These are phyloP conservation scores for Mycosphaerella sp. DNA, from an alignment of 2,329 filamentous ascomycete genomes.

Conservation along the genomic window DNA sequence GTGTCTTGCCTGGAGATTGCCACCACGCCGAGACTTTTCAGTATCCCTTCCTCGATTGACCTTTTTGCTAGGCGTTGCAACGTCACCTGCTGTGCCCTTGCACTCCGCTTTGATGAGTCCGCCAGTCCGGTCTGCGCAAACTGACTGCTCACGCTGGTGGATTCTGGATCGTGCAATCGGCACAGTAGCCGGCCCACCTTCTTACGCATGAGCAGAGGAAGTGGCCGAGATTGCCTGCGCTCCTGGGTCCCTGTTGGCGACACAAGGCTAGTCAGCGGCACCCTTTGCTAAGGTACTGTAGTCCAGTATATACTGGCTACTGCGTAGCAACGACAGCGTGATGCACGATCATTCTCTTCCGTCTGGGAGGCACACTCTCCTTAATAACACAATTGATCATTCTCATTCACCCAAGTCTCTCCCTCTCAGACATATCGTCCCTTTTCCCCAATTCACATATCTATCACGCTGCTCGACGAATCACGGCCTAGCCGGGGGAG, in stretches of 20 bases:
- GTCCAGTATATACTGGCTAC: conserved; percentile 25
- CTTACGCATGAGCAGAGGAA: conserved; percentile 23
- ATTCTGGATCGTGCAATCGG: conserved; percentile 24
- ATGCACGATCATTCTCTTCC: conserved; percentile 9
- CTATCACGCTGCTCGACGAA: conserved; percentile 20
- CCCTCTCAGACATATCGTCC: conserved; percentile 34
- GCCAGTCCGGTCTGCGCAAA: conserved; percentile 18
- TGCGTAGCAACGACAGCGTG: conserved; percentile 20
- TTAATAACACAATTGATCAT: conserved; percentile 7
- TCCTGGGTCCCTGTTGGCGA: conserved; percentile 24
- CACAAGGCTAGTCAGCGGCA: conserved; percentile 32
- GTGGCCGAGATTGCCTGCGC: conserved; percentile 30
- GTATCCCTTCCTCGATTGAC: conserved; percentile 25
- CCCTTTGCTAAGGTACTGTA: conserved; percentile 21
- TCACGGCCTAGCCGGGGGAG: conserved; percentile 19
- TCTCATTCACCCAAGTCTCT: conserved; percentile 37
- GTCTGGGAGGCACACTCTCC: conserved; percentile 18
- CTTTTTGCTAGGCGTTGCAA: conserved; percentile 17
- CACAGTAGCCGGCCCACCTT: conserved; percentile 26
- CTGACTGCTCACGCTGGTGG: conserved; percentile 13
- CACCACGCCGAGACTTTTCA: conserved; percentile 22
- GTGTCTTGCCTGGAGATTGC: conserved; percentile 27
- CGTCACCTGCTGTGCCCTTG: conserved; percentile 28
- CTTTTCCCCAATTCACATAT: conserved; percentile 35
- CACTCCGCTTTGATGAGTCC: conserved; percentile 26